These are phyloP conservation scores for Candida incommunis DNA, from an alignment of 805 yeast species.

Conservation along the genomic window DNA sequence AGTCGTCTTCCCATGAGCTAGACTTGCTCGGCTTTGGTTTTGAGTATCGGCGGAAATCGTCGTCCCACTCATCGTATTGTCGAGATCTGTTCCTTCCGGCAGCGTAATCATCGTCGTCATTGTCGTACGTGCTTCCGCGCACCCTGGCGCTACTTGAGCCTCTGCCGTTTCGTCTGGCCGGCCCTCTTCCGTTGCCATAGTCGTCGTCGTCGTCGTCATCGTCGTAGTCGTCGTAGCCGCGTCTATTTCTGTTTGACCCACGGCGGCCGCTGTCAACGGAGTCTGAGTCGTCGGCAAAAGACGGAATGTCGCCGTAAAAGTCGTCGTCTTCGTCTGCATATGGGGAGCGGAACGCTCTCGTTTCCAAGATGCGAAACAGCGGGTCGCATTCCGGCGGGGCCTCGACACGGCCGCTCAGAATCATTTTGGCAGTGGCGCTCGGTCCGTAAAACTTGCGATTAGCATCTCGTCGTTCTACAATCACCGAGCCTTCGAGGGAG, in stretches of 20 bases:
- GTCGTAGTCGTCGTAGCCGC: slow-evolving; percentile 12
- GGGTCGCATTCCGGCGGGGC: slow-evolving; percentile 87
- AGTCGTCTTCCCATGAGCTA: slow-evolving; percentile 79
- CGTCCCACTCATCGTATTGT: slow-evolving; percentile 3
- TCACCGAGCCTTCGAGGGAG: slow-evolving; percentile 90
- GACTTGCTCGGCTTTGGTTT: slow-evolving; percentile 1
- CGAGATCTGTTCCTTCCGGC: neutral
- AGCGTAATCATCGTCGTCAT: slow-evolving; percentile 2
- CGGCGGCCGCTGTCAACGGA: slow-evolving; percentile 5
- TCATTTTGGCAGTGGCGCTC: slow-evolving; percentile 74
- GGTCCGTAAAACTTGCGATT: slow-evolving; percentile 88
- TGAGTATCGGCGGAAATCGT: slow-evolving; percentile 1
- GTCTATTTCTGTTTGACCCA: slow-evolving; percentile 16
- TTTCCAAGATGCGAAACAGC: slow-evolving; percentile 70
- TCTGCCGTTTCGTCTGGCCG: slow-evolving; percentile 14
- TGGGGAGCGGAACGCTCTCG: slow-evolving; percentile 54
- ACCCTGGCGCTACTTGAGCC: slow-evolving; percentile 12
- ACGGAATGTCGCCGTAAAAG: slow-evolving; percentile 65
- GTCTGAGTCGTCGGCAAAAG: slow-evolving; percentile 38
- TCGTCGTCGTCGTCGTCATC: slow-evolving; percentile 30
- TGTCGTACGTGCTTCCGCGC: slow-evolving; percentile 2
- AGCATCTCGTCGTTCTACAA: slow-evolving; percentile 95
- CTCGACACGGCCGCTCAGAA: slow-evolving; percentile 76
- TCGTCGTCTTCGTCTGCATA: slow-evolving; percentile 42
- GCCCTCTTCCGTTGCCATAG: slow-evolving; percentile 23